Percentiles rank a stretch among this genome's conserved stretches.
Evolutionary conservation across 2,329 filamentous ascomycete species (phyloP).

Genomic region (Penicillium nordicum): DNA sequence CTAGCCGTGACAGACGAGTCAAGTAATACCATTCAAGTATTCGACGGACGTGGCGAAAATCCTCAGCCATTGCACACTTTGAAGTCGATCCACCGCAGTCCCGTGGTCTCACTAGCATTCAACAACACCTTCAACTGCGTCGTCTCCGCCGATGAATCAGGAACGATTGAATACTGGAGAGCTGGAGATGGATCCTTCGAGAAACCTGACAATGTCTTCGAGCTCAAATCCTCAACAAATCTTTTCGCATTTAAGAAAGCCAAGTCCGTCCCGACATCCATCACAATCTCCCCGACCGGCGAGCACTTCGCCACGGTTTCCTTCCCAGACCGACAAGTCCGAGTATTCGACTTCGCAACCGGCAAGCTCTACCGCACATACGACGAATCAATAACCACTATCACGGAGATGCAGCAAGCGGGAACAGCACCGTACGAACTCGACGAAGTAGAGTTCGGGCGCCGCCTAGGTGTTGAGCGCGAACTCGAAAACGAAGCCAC

Average conservation of each 20-base stretch:
- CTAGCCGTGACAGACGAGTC: slow-evolving; percentile 77
- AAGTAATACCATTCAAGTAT: slow-evolving; percentile 72
- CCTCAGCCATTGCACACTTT: slow-evolving; percentile 72
- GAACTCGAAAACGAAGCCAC: slow-evolving; percentile 72
- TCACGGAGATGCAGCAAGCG: slow-evolving; percentile 95
- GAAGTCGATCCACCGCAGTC: slow-evolving; percentile 72
- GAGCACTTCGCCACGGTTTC: slow-evolving; percentile 85
- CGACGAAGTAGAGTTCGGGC: slow-evolving; percentile 88
- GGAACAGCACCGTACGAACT: slow-evolving; percentile 76
- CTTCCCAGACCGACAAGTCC: slow-evolving; percentile 87
- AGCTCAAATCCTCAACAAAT: slow-evolving; percentile 89
- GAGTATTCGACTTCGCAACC: slow-evolving; percentile 86
- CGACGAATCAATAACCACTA: slow-evolving; percentile 85
- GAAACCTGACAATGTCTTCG: slow-evolving; percentile 87
- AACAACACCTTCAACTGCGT: slow-evolving; percentile 89
- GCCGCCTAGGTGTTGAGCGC: slow-evolving; percentile 78
- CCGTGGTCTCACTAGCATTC: slow-evolving; percentile 82
- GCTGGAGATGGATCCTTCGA: slow-evolving; percentile 71
- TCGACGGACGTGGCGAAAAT: slow-evolving; percentile 83
- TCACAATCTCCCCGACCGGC: slow-evolving; percentile 82
- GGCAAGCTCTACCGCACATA: slow-evolving; percentile 89
- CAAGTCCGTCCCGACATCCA: slow-evolving; percentile 75
- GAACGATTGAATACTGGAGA: slow-evolving; percentile 97
- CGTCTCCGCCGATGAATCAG: slow-evolving; percentile 79
- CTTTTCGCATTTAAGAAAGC: slow-evolving; percentile 97